Conservation (phyloP, 2,329 filamentous ascomycete species). For the Neocatenulostroma microsporum region DNA sequence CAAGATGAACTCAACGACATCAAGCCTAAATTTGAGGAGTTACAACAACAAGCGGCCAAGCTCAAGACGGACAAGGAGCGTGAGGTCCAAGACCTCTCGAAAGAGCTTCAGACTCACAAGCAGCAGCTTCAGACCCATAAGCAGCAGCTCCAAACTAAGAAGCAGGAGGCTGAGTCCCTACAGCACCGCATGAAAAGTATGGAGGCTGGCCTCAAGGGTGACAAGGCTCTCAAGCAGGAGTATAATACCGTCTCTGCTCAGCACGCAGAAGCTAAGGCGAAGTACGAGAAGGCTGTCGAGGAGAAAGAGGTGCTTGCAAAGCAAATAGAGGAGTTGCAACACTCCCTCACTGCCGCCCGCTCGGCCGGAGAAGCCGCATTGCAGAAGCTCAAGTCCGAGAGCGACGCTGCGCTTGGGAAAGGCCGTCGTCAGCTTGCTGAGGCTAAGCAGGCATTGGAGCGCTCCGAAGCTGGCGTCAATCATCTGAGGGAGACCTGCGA, state of each 20-base stretch:
- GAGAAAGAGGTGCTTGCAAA: slow-evolving; percentile 5
- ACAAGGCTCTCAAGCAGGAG: not conserved
- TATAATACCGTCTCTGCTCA: slow-evolving; percentile 3
- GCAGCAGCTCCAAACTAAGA: not conserved
- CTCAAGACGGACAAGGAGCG: not conserved
- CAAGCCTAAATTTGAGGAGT: slow-evolving; percentile 5
- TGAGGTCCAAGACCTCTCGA: not conserved
- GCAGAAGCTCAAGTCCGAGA: slow-evolving; percentile 1
- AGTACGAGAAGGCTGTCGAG: slow-evolving; percentile 1
- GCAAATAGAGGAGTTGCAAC: slow-evolving; percentile 7
- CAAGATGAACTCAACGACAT: slow-evolving; percentile 3
- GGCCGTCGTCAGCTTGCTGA: slow-evolving; percentile 1
- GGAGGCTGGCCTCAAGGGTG: not conserved
- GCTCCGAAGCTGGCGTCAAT: slow-evolving; percentile 4
- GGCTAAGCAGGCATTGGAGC: slow-evolving; percentile 3
- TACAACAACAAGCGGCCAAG: slow-evolving; percentile 2
- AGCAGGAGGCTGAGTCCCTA: not conserved
- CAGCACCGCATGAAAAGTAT: not conserved
- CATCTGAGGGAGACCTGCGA: slow-evolving; percentile 4
- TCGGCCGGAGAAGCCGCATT: slow-evolving; percentile 1
- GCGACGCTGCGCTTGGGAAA: not conserved
- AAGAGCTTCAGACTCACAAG: not conserved
- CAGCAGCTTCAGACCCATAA: slow-evolving; percentile 4
- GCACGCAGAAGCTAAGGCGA: slow-evolving; percentile 3
- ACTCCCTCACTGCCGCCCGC: slow-evolving; percentile 1